Conservation (phyloP, 2,329 filamentous ascomycete species). For the Aspergillus novofumigatus region DNA sequence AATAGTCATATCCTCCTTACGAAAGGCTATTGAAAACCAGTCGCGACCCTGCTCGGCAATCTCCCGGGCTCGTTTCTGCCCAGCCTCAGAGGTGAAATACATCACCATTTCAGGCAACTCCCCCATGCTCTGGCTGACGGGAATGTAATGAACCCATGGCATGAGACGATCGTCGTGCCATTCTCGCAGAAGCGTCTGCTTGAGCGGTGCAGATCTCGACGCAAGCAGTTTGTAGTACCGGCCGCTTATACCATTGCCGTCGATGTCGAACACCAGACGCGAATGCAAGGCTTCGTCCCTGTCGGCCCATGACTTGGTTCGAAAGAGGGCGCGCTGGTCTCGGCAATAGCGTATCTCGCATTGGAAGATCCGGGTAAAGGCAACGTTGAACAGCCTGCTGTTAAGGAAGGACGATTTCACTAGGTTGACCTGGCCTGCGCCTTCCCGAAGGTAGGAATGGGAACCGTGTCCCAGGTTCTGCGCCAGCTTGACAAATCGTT, state of each 20-base stretch:
- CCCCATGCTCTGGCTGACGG: conserved; percentile 18
- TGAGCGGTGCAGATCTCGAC: conserved; percentile 16
- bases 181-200: conserved; percentile 20
- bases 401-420: conserved; percentile 8
- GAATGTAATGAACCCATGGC: conserved; percentile 23
- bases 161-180: conserved; percentile 22
- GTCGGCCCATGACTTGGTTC: conserved; percentile 10
- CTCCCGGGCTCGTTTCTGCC: conserved; percentile 9
- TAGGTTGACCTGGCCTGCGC: not conserved
- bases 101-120: conserved; percentile 17
- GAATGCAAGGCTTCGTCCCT: conserved; percentile 12
- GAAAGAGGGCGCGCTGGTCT: conserved; percentile 11
- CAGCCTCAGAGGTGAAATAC: conserved; percentile 14
- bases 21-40: conserved; percentile 14
- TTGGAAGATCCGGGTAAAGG: conserved; percentile 16
- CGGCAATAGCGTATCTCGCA: conserved; percentile 12
- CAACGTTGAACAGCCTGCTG: conserved; percentile 12
- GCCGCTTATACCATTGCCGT: conserved; percentile 22
- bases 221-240: conserved; percentile 20
- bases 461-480: conserved; percentile 9
- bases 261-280: conserved; percentile 17
- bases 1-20: conserved; percentile 13
- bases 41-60: conserved; percentile 13
- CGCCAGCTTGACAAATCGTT: conserved; percentile 16
- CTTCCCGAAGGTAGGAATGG: conserved; percentile 4